Base-by-base conservation (phyloP, 768 basidiomycete species). In the Russula virescens region DNA sequence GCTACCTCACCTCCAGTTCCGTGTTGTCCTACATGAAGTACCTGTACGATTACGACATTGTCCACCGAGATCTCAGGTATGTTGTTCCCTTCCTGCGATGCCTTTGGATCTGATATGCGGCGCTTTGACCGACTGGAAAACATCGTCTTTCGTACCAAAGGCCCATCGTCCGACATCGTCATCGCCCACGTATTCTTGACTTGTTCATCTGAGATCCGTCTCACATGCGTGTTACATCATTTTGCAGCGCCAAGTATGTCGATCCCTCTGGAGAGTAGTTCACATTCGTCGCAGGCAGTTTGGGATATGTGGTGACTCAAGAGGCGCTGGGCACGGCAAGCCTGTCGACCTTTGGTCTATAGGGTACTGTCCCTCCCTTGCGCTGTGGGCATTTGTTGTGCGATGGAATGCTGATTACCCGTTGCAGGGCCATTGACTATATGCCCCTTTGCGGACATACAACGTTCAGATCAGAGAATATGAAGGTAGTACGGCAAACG, bases 391-490 rank as follows among this genome's bases (percentile, higher is more conserved):
- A 31, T 31, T 31, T n/a, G n/a, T 31, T 8, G 31, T 31, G 31
- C 31, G 3, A 31, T 31, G 6, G 34, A 43, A 47, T 47, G 19
- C 35, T 60, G 5, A 60, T 0, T 16, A 6, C 2, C 25, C 31
- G n/a, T n/a, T n/a, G n/a, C 66, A 95, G 94, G 0, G 83, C 98
- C 65, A 98, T 99, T 68, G 89, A 95, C n/a, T 98, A 97, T 73
- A 92, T 98, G n/a, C n/a, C n/a, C n/a, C n/a, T n/a, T n/a, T n/a
- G n/a, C n/a, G n/a, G n/a, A n/a, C n/a, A n/a, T n/a, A n/a, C n/a
- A n/a, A n/a, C n/a, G n/a, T n/a, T n/a, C 80, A 83, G 93, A 47
- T 87, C 89, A 0, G 89, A 92, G 28, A 88, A 94, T 69, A 75
- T 83, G 55, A 81, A 83, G 62, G 83, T 98, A 40, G 79, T 89